phyloP scores from a whole-genome alignment of 1,284 basidiomycete genomes.

The Ganoderma lingzhi region DNA sequence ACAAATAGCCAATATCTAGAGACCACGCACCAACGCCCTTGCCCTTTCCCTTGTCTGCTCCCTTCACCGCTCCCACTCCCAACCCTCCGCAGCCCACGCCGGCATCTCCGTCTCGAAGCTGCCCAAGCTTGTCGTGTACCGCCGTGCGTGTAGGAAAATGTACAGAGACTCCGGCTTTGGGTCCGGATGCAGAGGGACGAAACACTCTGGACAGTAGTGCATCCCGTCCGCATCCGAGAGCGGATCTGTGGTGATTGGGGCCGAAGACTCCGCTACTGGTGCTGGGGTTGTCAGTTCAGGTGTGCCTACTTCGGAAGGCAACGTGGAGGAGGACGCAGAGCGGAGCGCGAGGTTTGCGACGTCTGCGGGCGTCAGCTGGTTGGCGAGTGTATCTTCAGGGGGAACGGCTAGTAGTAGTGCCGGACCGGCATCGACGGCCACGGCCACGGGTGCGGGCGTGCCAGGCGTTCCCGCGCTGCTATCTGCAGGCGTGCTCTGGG shows the following conservation, averaged over 20 bases:
- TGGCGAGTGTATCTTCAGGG: conserved; percentile 14
- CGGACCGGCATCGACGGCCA: neutral
- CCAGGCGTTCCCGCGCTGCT: neutral
- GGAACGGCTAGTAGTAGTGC: neutral
- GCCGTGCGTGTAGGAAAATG: conserved; percentile 92
- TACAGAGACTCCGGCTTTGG: conserved; percentile 90
- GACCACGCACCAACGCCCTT: conserved; percentile 3
- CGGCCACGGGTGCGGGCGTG: neutral
- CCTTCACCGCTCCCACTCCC: conserved; percentile 58
- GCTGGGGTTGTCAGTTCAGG: conserved; percentile 9
- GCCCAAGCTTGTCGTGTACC: conserved; percentile 82
- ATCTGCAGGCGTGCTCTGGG: neutral
- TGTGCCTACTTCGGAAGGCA: conserved; percentile 6
- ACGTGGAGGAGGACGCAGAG: conserved; percentile 7
- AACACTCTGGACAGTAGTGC: conserved; percentile 86
- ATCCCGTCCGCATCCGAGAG: conserved; percentile 31
- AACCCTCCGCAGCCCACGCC: conserved; percentile 73
- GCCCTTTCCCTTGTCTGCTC: neutral
- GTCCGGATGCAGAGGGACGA: conserved; percentile 89
- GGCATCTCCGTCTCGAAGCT: conserved; percentile 80
- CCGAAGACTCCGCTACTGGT: conserved; percentile 13
- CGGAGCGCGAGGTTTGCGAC: conserved; percentile 38
- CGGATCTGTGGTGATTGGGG: conserved; percentile 15
- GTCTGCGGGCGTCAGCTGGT: conserved; percentile 56
- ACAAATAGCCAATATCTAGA: neutral